Base-by-base conservation (phyloP, 2,329 filamentous ascomycete genomes). In the Microcera coccophila region DNA sequence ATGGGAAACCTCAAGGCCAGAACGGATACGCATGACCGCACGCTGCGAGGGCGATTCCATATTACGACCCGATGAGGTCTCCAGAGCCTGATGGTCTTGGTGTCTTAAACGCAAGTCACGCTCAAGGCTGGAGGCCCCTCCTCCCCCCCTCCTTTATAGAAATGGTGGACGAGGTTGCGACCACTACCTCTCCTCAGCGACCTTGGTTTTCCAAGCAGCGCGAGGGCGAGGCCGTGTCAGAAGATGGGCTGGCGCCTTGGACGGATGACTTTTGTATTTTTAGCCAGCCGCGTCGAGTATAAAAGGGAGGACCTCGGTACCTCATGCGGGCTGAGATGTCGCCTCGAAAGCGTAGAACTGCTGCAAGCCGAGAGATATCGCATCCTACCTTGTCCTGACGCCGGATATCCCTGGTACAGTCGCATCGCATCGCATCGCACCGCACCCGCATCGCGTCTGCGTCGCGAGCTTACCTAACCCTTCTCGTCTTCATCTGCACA, bases 61-160 rank as follows among this genome's bases (percentile, higher is more conserved):
- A 55, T 58, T 56, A 53, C 45, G 54, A 48, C 51, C 50, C 54
- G 55, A 62, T 54, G 53, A 54, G 31, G 45, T n/a, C 45, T 47
- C 48, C 44, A 39, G 40, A 49, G 43, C 47, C 48, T 43, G 40
- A 57, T 54, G 50, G 55, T 46, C 59, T 59, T 58, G 57, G 58
- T 67, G 64, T 67, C 64, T 67, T 57, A 57, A 52, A 54, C 55
- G 42, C 48, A 44, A 64, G 64, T 67, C 64, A 67, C 64, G 64
- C 57, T 66, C 52, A n/a, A 57, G 52, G 49, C 47, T 52, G 50
- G 49, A 44, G 44, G 52, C 57, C 54, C 52, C 51, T 45, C 48
- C 44, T 31, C 42, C 41, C 41, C 5, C 16, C 36, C 44, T 40
- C 29, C 35, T 36, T 44, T 31, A 50, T 39, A 36, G 41, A 21